phyloP scores from a whole-genome alignment of 176 grass and related monocot genomes.

The Musa acuminata region DNA sequence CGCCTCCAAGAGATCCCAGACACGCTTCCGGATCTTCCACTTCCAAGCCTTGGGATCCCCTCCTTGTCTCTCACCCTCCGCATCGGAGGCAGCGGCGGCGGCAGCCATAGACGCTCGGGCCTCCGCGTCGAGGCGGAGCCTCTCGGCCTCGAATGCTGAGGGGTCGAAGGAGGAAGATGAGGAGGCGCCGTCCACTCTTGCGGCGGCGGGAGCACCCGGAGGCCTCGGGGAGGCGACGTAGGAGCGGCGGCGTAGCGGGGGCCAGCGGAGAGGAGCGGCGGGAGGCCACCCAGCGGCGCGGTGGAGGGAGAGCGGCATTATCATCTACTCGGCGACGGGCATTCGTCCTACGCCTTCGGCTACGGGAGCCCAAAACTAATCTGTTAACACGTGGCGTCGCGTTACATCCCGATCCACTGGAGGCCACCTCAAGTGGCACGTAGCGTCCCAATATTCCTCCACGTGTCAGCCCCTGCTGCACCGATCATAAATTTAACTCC shows the following conservation, averaged over 20 bases:
- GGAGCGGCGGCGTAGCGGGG: slow-evolving; percentile 4
- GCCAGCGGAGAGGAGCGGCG: not conserved
- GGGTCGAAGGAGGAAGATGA: slow-evolving; percentile 46
- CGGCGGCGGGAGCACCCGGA: not conserved
- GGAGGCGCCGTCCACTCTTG: slow-evolving; percentile 10
- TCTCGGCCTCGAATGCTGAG: slow-evolving; percentile 56
- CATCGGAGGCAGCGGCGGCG: not conserved
- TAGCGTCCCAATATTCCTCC: not conserved
- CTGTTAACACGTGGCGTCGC: no score
- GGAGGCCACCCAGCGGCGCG: slow-evolving; percentile 5
- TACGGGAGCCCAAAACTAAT: no score
- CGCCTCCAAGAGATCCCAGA: slow-evolving; percentile 74
- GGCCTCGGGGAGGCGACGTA: not conserved
- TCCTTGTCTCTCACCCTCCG: slow-evolving; percentile 5
- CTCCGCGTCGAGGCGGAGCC: slow-evolving; percentile 60
- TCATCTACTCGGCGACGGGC: not conserved
- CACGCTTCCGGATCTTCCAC: slow-evolving; percentile 64
- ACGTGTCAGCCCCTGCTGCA: no score
- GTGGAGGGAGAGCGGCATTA: not conserved
- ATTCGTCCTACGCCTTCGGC: not conserved
- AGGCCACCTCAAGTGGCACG: not conserved
- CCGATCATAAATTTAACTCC: no score
- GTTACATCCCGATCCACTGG: not conserved
- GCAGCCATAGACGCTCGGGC: slow-evolving; percentile 59
- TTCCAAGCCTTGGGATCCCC: slow-evolving; percentile 65